Percentiles rank a stretch among this genome's conserved stretches.
phyloP scores from a whole-genome alignment of 2,329 filamentous ascomycete genomes.

The Pseudogymnoascus sp. region DNA sequence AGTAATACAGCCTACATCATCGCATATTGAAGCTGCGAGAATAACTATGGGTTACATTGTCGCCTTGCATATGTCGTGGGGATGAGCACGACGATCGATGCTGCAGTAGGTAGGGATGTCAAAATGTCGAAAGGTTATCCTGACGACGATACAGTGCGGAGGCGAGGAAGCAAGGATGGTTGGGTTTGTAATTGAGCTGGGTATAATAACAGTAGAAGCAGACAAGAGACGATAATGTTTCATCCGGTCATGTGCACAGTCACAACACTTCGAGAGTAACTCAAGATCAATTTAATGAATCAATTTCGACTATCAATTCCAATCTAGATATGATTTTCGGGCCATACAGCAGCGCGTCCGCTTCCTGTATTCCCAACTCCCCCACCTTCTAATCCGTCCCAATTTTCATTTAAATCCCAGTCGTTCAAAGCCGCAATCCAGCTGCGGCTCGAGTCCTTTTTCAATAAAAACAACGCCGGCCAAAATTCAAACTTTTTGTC shows the following conservation, averaged over 20 bases:
- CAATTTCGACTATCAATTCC: not conserved
- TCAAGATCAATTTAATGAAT: not conserved
- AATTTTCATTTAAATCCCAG: not conserved
- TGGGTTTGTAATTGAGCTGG: no score
- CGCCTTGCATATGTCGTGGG: not conserved
- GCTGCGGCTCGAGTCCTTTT: not conserved
- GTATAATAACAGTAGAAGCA: not conserved
- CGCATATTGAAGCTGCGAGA: not conserved
- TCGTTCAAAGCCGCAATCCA: slow-evolving; percentile 5
- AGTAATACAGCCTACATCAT: not conserved
- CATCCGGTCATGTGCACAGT: not conserved
- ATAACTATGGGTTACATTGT: not conserved
- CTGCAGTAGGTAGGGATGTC: not conserved
- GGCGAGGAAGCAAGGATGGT: not conserved
- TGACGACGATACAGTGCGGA: not conserved
- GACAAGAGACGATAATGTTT: not conserved
- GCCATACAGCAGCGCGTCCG: slow-evolving; percentile 8
- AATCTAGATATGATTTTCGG: not conserved
- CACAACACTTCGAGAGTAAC: not conserved
- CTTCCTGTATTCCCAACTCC: slow-evolving; percentile 11
- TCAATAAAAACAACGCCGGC: not conserved
- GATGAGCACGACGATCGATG: not conserved
- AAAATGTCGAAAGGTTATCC: not conserved
- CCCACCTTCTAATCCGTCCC: not conserved
- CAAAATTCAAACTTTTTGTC: slow-evolving; percentile 10